Evolutionary conservation across 2,329 filamentous ascomycete genomes (phyloP), one percentile per base, ranked within the genome.

Genomic region (Zymoseptoria crescenta): DNA sequence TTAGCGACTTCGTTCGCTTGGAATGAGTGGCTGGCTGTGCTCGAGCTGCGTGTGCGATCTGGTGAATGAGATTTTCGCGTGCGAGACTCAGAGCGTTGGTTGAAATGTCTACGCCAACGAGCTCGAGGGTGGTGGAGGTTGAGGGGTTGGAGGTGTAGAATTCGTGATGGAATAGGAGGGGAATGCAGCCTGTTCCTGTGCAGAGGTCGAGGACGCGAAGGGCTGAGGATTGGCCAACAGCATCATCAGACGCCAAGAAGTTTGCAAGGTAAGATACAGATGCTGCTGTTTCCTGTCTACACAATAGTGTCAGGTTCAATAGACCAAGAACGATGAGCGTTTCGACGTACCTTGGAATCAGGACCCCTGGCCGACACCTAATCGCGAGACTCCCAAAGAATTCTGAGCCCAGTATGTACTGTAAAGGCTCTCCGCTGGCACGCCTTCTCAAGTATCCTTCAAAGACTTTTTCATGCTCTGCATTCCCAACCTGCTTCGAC

Each of bases 141-240:
- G 51, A 30, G 0, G 64, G 54, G 7, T 49, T 45, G 20, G 56
- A 53, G 3, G 70, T 65, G 30, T 67, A 70, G 59, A 91, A 80
- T 8, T 86, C 79, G 41, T 85, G 78, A 62, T 88, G 83, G 6
- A 96, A 79, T 2, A 90, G 81, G 8, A 97, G 81, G 0, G 91
- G 83, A 63, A 97, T 96, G 74, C 93, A 96, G 4, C 94, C 94
- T 4, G 89, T 90, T 8, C 94, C 94, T 0, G 91, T 92, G 73
- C 94, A 97, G 29, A 96, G 79, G 73, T 99, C 94, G 8, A 96
- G 73, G 49, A 97, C 77, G 10, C 80, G 81, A 10, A 95, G 66
- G 16, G 29, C 35, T 19, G 20, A 57, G 35, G 24, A 4, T 4
- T 24, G 24, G 24, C 24, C 24, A 24, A 24, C 5, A 2, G 35